Base-by-base conservation (phyloP, 2,329 filamentous ascomycete species). In the Monilinia aucupariae region DNA sequence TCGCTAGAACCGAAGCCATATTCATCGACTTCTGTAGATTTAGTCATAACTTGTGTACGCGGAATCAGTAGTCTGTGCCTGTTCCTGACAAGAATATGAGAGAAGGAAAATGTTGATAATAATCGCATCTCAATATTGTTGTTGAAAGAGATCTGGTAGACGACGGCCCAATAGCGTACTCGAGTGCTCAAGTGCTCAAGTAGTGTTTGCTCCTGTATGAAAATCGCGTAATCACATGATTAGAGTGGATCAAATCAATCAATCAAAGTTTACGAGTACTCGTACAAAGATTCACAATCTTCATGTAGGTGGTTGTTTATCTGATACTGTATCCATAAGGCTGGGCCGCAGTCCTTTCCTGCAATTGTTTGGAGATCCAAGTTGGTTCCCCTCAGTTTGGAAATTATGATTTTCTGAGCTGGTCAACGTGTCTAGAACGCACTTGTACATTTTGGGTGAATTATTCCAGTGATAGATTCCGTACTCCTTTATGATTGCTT, bases 1-100 rank as follows among this genome's bases (percentile, higher is more conserved):
- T 68, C 66, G 10, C 60, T 63, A 48, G 66, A 68, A 59, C 56
- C 61, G 20, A 68, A 59, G 15, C 66, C 66, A 52, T 65, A 68
- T 10, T 68, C 62, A 30, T 68, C 66, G 7, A 58, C 61, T 10
- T 48, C 30, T 25, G 32, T 48, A 25, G 47, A 22, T 15, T 39
- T 48, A 27, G 37, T 30, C 53, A 51, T 59, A n/a, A 20, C 45
- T 20, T 30, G 30, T 34, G 41, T 62, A 34, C 50, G 20, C 17
- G 17, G 12, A 4, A 41, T 13, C 27, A 34, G 10, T 27, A 12
- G n/a, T 34, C 20, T 25, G 9, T 62, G 9, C 50, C 43, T 48
- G 12, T 41, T 47, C 13, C 10, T 47, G 4, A 20, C 4, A 27
- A 37, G 34, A 22, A n/a, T 4, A 37, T 25, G 41, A 34, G 54